These are phyloP conservation scores for Saturnispora galanensis DNA, from an alignment of 805 yeast species.

Conservation along the genomic window DNA sequence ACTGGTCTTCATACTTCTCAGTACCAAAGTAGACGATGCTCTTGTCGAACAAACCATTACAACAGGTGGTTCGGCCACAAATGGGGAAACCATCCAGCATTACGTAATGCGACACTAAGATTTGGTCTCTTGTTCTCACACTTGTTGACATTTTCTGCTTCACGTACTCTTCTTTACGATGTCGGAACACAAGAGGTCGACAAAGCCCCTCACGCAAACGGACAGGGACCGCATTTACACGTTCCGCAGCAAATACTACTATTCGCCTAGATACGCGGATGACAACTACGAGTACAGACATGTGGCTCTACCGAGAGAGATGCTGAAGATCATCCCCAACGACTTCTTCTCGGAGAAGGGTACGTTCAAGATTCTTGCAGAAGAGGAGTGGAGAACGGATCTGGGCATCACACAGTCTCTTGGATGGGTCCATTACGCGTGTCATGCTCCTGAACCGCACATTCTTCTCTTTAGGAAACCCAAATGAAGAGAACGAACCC, in stretches of 20 bases:
- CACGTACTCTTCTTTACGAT: conserved; percentile 51
- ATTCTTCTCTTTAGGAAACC: conserved; percentile 78
- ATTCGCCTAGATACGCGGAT: conserved; percentile 87
- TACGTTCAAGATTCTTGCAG: conserved; percentile 78
- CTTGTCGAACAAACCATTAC: too few relatives aligned
- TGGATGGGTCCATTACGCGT: conserved; percentile 97
- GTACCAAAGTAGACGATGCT: neutral
- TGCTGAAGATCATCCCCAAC: conserved; percentile 87
- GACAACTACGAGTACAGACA: conserved; percentile 91
- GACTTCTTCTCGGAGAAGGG: conserved; percentile 95
- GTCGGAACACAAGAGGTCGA: conserved; percentile 23
- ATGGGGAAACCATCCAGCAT: too few relatives aligned
- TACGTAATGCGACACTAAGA: too few relatives aligned
- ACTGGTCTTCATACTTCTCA: neutral
- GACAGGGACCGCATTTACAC: conserved; percentile 84
- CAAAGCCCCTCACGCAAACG: conserved; percentile 67
- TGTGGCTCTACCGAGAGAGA: conserved; percentile 91
- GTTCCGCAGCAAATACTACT: conserved; percentile 89
- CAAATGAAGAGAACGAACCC: conserved; percentile 7
- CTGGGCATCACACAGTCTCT: conserved; percentile 93
- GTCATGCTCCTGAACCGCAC: conserved; percentile 98
- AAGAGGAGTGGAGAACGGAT: conserved; percentile 95
- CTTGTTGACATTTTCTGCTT: conserved; percentile 37
- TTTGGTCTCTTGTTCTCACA: too few relatives aligned
- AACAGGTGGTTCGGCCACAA: too few relatives aligned